phyloP scores from a whole-genome alignment of 805 yeast genomes.

The Zygotorulaspora danielsina region DNA sequence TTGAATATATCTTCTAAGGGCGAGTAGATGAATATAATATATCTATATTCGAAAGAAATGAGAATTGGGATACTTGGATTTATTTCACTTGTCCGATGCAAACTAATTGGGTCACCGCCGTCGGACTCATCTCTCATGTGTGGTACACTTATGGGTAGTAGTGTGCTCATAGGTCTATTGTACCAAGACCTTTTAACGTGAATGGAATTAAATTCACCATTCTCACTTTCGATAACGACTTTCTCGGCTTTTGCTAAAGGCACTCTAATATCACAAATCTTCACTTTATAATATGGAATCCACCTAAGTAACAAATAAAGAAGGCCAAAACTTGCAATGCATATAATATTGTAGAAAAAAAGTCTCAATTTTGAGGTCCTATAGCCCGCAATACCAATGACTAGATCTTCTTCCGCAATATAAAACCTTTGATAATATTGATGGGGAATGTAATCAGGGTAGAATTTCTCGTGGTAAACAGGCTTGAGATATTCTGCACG shows the following conservation, averaged over 20 bases:
- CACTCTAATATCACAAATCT: constrained; percentile 56
- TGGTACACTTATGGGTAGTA: constrained; percentile 40
- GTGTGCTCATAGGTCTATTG: constrained; percentile 66
- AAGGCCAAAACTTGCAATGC: constrained; percentile 62
- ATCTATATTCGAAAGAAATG: constrained; percentile 74
- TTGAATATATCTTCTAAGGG: constrained; percentile 84
- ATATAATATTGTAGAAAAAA: constrained; percentile 48
- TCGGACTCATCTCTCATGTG: constrained; percentile 30
- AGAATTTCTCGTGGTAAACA: constrained; percentile 43
- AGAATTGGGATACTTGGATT: constrained; percentile 57
- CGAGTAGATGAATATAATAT: constrained; percentile 73
- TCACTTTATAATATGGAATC: constrained; percentile 74
- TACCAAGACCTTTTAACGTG: constrained; percentile 56
- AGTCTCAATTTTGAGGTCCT: constrained; percentile 46
- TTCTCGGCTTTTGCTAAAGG: constrained; percentile 84
- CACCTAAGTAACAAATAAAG: constrained; percentile 73
- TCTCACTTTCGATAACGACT: constrained; percentile 91
- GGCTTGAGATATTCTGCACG: constrained; percentile 34
- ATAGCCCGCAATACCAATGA: constrained; percentile 92
- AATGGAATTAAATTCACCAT: constrained; percentile 72
- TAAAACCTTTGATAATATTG: constrained; percentile 73
- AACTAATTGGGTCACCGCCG: constrained; percentile 13
- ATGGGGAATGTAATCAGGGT: constrained; percentile 40
- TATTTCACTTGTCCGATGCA: constrained; percentile 26
- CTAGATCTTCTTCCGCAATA: constrained; percentile 92